Base-by-base conservation (phyloP, 2,329 filamentous ascomycete species). In the Ilyonectria sp. region DNA sequence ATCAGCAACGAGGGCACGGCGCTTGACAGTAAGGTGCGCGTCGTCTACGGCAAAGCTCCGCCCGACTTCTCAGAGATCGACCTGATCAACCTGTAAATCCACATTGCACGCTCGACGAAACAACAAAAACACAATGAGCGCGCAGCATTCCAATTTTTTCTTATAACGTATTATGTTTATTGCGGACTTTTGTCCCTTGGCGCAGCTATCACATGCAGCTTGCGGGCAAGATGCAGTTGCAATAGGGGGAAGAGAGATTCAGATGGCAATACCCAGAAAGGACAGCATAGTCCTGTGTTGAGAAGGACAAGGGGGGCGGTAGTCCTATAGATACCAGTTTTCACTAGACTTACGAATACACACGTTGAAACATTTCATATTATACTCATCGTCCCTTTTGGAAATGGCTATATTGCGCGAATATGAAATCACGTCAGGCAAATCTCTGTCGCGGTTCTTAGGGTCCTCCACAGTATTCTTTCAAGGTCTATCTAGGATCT, bases 1-100 rank as follows among this genome's bases (percentile, higher is more conserved):
- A 94, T 98, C 78, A 97, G 93, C 75, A 98, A 98, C 79, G 93
- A 97, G 79, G 94, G 94, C 65, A 94, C 95, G 21, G 93, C 94
- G 10, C 84, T 98, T 73, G 94, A 98, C 82, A 92, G 90, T 63
- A 94, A 94, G 79, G 90, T 90, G 33, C 90, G 92, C 19, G 94
- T 97, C 6, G 89, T 97, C 43, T 98, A 96, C 80, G 92, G 92
- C 70, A 90, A 90, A 69, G 93, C 94, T 68, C 95, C 95, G 17
- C 95, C 95, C 0, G 94, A 97, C 81, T 97, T 97, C 78, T 94
- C 92, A 0, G 93, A 97, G 80, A 86, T 95, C 31, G 94, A 97
- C 82, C 83, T 97, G 74, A 97, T 97, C 81, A 92, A 92, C 77
- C 81, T 97, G 68, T 97, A 75, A 76, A 53, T 55, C 23, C 40